A percentile compares a stretch with the other conserved stretches of the same genome.
phyloP scores from a whole-genome alignment of 2,329 filamentous ascomycete species.

The Calonectria naviculata region DNA sequence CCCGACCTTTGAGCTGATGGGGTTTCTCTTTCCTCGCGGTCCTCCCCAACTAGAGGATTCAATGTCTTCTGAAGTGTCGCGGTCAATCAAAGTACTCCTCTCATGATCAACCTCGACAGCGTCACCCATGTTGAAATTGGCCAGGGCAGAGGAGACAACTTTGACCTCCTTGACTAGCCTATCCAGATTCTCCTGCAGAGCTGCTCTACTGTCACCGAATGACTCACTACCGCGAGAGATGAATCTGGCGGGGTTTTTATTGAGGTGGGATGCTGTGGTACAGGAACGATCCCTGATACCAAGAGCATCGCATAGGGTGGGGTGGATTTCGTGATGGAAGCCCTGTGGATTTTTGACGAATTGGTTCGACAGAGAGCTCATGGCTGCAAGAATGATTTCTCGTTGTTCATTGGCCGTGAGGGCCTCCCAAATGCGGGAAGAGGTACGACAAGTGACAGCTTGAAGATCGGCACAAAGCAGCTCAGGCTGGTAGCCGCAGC shows the following conservation, averaged over 20 bases:
- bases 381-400: background rate
- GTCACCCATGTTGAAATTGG: background rate
- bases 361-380: background rate
- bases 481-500: background rate
- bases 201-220: background rate
- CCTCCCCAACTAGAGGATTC: background rate
- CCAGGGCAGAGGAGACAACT: background rate
- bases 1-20: background rate
- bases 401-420: background rate
- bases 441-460: background rate
- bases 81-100: background rate
- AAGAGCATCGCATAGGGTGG: background rate
- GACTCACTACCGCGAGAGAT: background rate
- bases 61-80: background rate
- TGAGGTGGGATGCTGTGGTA: background rate
- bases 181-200: background rate
- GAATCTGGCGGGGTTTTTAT: background rate
- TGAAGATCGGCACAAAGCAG: background rate
- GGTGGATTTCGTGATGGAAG: background rate
- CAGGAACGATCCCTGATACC: background rate
- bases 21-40: background rate
- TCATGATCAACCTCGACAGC: background rate
- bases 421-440: background rate
- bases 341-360: background rate
- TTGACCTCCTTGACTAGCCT: background rate